These are phyloP conservation scores for Posidonia oceanica DNA, from an alignment of 116 monocot species.

Conservation along the genomic window DNA sequence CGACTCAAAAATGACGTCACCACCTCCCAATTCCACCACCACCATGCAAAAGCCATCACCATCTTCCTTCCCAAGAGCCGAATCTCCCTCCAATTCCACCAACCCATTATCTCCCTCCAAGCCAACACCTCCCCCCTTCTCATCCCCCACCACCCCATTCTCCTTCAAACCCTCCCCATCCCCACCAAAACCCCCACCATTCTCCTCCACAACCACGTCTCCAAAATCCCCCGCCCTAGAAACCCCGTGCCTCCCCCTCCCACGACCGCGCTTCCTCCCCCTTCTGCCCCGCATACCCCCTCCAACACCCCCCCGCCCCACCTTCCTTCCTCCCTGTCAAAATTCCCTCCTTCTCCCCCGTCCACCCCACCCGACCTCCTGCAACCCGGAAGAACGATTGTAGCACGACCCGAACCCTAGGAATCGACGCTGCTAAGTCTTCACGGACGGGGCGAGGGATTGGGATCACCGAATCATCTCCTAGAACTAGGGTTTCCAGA, in stretches of 20 bases:
- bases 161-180: neutral
- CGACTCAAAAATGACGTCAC: too few relatives aligned
- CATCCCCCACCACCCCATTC: neutral
- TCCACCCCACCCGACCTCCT: neutral
- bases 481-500: neutral
- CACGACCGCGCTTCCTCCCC: conserved; percentile 8
- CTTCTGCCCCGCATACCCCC: neutral
- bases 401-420: neutral
- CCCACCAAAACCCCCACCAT: neutral
- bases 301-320: too few relatives aligned
- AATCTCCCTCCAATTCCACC: too few relatives aligned
- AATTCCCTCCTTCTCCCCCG: neutral
- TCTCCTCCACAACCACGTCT: conserved; percentile 5
- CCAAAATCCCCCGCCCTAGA: neutral
- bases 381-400: neutral
- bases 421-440: neutral
- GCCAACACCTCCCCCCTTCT: neutral
- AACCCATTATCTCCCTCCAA: too few relatives aligned
- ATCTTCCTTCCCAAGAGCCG: too few relatives aligned
- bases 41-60: too few relatives aligned
- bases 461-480: neutral
- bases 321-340: neutral
- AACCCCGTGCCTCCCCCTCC: neutral
- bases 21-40: too few relatives aligned
- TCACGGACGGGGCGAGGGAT: neutral